Base-by-base conservation (phyloP, 495 filamentous ascomycete genomes). In the Penicillium simplicissimum region DNA sequence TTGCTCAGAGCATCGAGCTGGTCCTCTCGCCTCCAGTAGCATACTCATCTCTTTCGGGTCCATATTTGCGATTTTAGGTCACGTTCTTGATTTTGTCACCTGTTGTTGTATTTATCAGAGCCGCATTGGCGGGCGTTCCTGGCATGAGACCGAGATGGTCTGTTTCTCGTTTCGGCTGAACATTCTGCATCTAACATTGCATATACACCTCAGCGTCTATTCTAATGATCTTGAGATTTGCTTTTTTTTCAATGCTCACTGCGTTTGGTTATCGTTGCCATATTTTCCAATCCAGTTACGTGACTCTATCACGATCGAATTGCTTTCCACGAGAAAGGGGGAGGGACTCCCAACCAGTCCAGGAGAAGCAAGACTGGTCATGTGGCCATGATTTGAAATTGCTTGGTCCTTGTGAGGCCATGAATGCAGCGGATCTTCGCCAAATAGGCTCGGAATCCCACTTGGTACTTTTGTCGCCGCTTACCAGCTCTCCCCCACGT, bases 51-150 rank as follows among this genome's bases (percentile, higher is more conserved):
- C 8, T 8, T 45, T 23, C 42, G 11, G 23, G 42, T 45, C 42
- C 42, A 45, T 45, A 45, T 40, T 40, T 40, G 37, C 15, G 40
- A 10, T 43, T 43, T 4, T 10, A 8, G 8, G 5, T 3, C 10
- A 8, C 1, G 8, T 10, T 43, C 10, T 13, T 45, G 7, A 11
- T 23, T 0, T 21, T 45, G 3, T 45, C 28, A 31, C 6, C 5
- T 42, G 23, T 33, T 52, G 35, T 5, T 17, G 19, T 37, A 2
- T 37, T 52, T 13, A 31, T 53, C 34, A 28, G 33, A 35, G 51
- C 51, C 51, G 51, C 51, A 53, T 53, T 53, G 51, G 34, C 34
- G 15, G 51, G 51, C 51, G 51, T 53, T 53, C 31, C 23, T 49
- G 25, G 45, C 45, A 49, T 49, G 45, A n/a, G 4, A 10, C 45